Percentiles rank a stretch among this genome's conserved stretches.
phyloP scores from a whole-genome alignment of 257 asterid species.

The Salvia hispanica region DNA sequence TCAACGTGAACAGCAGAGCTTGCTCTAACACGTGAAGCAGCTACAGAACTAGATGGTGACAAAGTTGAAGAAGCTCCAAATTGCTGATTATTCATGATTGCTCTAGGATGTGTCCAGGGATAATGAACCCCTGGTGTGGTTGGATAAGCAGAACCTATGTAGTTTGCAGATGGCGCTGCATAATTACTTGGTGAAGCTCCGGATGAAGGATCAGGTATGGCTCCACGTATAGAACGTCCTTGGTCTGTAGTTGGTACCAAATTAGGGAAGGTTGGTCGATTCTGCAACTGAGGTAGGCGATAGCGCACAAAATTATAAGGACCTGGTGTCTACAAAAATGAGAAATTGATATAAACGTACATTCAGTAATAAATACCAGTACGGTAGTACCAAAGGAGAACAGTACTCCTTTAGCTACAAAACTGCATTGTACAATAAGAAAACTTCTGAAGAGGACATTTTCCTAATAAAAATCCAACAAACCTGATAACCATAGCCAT shows the following conservation, averaged over 20 bases:
- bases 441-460: background rate
- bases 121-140: constrained; percentile 67
- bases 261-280: constrained; percentile 61
- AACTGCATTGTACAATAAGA: constrained; percentile 15
- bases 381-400: constrained; percentile 19
- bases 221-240: constrained; percentile 55
- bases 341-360: constrained; percentile 38
- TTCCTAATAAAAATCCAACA: constrained; percentile 21
- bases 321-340: constrained; percentile 74
- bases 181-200: constrained; percentile 65
- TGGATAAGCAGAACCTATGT: constrained; percentile 60
- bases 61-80: constrained; percentile 49
- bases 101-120: constrained; percentile 66
- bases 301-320: constrained; percentile 76
- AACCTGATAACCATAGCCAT: constrained; percentile 94
- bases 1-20: constrained; percentile 73
- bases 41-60: constrained; percentile 59
- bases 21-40: constrained; percentile 67
- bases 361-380: constrained; percentile 22
- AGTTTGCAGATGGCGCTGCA: constrained; percentile 57
- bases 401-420: constrained; percentile 6
- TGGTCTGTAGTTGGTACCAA: constrained; percentile 63
- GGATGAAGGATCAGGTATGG: constrained; percentile 57
- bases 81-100: constrained; percentile 49
- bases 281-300: constrained; percentile 75